phyloP scores from a whole-genome alignment of 352 stramenopile genomes.

The Thalassiosira sp. region DNA sequence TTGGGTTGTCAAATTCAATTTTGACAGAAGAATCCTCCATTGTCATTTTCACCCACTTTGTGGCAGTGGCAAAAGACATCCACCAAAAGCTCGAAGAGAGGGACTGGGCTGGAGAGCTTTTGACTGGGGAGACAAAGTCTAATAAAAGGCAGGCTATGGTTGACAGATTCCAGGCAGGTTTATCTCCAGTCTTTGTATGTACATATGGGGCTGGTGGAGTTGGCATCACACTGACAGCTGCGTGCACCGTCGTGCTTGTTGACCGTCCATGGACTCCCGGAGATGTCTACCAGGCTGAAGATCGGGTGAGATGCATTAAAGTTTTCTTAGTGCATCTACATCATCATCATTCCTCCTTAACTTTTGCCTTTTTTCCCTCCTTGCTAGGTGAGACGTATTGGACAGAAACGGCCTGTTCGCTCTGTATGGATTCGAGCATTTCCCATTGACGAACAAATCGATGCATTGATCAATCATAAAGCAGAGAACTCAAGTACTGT shows the following conservation, averaged over 20 bases:
- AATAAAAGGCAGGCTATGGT: conserved; percentile 73
- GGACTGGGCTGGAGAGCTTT: conserved; percentile 61
- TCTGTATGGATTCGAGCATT: conserved; percentile 72
- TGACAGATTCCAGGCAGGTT: conserved; percentile 71
- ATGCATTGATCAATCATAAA: conserved; percentile 71
- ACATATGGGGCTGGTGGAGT: conserved; percentile 76
- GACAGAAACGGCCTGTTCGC: conserved; percentile 62
- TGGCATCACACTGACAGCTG: conserved; percentile 39
- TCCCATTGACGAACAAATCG: conserved; percentile 74
- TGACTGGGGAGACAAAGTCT: conserved; percentile 68
- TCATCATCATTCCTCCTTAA: too few relatives aligned
- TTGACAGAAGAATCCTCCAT: conserved; percentile 39
- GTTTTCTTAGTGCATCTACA: too few relatives aligned
- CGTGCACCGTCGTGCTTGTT: conserved; percentile 74
- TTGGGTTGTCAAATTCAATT: conserved; percentile 59
- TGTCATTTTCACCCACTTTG: conserved; percentile 79
- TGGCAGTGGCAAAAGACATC: conserved; percentile 63
- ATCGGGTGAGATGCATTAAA: conserved; percentile 75
- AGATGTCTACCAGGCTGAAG: conserved; percentile 63
- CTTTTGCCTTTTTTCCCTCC: too few relatives aligned
- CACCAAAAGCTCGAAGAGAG: conserved; percentile 57
- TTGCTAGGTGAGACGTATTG: conserved; percentile 77
- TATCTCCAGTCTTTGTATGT: conserved; percentile 74
- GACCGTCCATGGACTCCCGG: conserved; percentile 80
- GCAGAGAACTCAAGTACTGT: conserved; percentile 56